Conservation (phyloP, 2,329 filamentous ascomycete genomes). For the Fonsecaea multimorphosa region DNA sequence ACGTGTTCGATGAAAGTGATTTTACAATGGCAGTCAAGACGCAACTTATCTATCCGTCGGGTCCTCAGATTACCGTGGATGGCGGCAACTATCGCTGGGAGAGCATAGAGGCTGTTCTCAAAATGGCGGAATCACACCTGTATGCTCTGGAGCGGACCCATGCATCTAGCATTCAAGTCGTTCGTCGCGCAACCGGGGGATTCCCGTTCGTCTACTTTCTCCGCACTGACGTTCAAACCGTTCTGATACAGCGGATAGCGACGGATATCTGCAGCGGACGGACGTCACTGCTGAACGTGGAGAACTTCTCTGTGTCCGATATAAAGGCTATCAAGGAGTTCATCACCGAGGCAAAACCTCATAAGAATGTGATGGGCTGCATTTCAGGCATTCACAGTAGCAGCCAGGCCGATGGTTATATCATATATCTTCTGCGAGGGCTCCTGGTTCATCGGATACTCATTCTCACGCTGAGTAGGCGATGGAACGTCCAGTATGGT, state of each 20-base stretch:
- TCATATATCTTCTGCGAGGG: conserved; percentile 45
- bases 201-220: conserved; percentile 67
- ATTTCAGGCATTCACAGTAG: conserved; percentile 18
- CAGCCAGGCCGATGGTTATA: conserved; percentile 13
- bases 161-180: conserved; percentile 58
- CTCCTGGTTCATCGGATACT: conserved; percentile 64
- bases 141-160: conserved; percentile 47
- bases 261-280: conserved; percentile 49
- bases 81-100: conserved; percentile 63
- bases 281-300: conserved; percentile 38
- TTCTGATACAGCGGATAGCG: conserved; percentile 50
- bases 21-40: conserved; percentile 67
- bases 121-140: conserved; percentile 18
- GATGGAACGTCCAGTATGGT: conserved; percentile 71
- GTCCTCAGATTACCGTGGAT: conserved; percentile 58
- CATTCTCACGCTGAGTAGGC: conserved; percentile 60
- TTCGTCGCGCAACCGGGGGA: conserved; percentile 46
- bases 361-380: not conserved
- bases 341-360: conserved; percentile 13
- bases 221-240: conserved; percentile 54
- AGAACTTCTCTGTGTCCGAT: conserved; percentile 16
- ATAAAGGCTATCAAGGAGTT: conserved; percentile 17
- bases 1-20: conserved; percentile 70
- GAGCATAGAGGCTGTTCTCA: conserved; percentile 58
- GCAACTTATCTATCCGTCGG: conserved; percentile 69